Evolutionary conservation across 768 basidiomycete species (phyloP).

Genomic region (Leccinum rimulosum): DNA sequence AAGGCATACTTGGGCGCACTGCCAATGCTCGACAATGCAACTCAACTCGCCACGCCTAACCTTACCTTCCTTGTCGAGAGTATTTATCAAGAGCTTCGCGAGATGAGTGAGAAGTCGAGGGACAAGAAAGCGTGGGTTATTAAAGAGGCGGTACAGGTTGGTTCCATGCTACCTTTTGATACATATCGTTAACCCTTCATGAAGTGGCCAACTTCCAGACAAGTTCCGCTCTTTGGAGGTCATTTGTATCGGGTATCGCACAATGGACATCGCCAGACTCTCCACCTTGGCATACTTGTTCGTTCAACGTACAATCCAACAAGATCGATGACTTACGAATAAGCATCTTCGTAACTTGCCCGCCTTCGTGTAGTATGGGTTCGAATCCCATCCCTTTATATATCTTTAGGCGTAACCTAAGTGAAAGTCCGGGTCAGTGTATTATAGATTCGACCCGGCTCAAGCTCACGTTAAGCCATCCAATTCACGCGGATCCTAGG

Average conservation of each 20-base stretch:
- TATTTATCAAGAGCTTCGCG: slow-evolving; percentile 68
- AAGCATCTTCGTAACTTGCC: slow-evolving; percentile 56
- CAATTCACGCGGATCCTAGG: slow-evolving; percentile 66
- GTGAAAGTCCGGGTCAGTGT: slow-evolving; percentile 2
- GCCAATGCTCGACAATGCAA: slow-evolving; percentile 57
- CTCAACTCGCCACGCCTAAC: slow-evolving; percentile 55
- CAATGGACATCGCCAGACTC: slow-evolving; percentile 42
- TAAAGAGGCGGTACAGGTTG: slow-evolving; percentile 32
- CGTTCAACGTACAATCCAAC: background rate
- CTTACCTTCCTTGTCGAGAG: slow-evolving; percentile 69
- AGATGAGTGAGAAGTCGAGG: slow-evolving; percentile 73
- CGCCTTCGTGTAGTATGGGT: slow-evolving; percentile 54
- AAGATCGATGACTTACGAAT: slow-evolving; percentile 49
- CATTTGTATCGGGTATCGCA: slow-evolving; percentile 27
- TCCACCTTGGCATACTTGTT: slow-evolving; percentile 36
- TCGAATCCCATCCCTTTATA: slow-evolving; percentile 74
- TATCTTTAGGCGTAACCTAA: slow-evolving; percentile 63
- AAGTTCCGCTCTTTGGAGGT: slow-evolving; percentile 29
- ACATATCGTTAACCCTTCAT: slow-evolving; percentile 13
- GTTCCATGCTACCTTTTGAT: background rate
- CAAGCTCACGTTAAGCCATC: slow-evolving; percentile 62
- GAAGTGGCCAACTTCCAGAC: slow-evolving; percentile 38
- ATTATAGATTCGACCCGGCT: background rate
- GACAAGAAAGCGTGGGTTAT: slow-evolving; percentile 74
- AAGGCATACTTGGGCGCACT: slow-evolving; percentile 54